Evolutionary conservation across 2,329 filamentous ascomycete species (phyloP).

Genomic region (Colletotrichum graminicola): DNA sequence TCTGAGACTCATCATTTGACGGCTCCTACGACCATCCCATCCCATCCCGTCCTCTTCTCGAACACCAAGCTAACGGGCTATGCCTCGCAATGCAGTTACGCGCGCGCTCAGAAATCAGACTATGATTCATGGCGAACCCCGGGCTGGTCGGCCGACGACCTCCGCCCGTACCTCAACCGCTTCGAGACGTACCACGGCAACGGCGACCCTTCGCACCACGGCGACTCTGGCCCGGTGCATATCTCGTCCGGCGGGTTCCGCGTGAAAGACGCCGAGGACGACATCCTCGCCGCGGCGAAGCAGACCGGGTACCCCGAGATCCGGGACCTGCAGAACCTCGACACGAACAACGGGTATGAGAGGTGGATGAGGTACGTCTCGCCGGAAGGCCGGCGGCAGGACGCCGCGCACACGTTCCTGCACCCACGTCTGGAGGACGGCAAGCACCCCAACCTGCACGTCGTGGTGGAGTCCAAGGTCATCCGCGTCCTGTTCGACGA

Average conservation of each 20-base stretch:
- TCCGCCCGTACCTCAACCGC: slow-evolving; percentile 63
- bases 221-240: slow-evolving; percentile 60
- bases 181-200: slow-evolving; percentile 47
- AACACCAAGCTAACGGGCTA: slow-evolving; percentile 20
- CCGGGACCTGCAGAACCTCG: slow-evolving; percentile 63
- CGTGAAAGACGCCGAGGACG: slow-evolving; percentile 51
- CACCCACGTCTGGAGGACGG: slow-evolving; percentile 48
- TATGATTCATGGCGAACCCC: slow-evolving; percentile 65
- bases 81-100: slow-evolving; percentile 51
- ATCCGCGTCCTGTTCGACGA: slow-evolving; percentile 57
- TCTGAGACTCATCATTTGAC: not conserved
- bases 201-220: slow-evolving; percentile 53
- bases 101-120: slow-evolving; percentile 58
- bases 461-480: slow-evolving; percentile 50
- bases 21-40: not conserved
- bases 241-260: slow-evolving; percentile 61
- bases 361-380: slow-evolving; percentile 48
- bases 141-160: slow-evolving; percentile 65
- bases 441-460: slow-evolving; percentile 49
- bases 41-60: not conserved
- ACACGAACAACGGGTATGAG: slow-evolving; percentile 52
- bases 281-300: slow-evolving; percentile 60
- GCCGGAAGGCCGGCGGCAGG: slow-evolving; percentile 54
- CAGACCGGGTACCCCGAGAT: slow-evolving; percentile 61
- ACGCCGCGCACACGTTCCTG: slow-evolving; percentile 48